A percentile compares a stretch with the other conserved stretches of the same genome.
Evolutionary conservation across 2,329 filamentous ascomycete genomes (phyloP).

Genomic region (Clonostachys solani): DNA sequence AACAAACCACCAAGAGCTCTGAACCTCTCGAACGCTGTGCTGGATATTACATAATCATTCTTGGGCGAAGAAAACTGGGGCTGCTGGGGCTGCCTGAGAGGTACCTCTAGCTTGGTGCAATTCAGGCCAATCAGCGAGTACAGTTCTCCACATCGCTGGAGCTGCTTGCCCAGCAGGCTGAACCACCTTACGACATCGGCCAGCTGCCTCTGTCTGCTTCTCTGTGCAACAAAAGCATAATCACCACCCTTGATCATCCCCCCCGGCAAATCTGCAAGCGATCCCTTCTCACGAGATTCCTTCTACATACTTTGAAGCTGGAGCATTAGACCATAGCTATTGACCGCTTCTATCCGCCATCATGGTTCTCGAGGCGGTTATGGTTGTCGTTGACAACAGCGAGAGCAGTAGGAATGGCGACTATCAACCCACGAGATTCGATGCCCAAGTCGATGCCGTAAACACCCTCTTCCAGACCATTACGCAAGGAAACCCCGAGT

Average conservation of each 20-base stretch:
- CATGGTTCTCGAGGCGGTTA: conserved; percentile 98
- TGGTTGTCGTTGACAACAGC: conserved; percentile 99
- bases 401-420: conserved; percentile 98
- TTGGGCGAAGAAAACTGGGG: too few relatives aligned
- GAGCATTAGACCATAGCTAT: neutral
- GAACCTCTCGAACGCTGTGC: neutral
- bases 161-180: conserved; percentile 31
- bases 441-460: conserved; percentile 92
- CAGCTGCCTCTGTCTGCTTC: neutral
- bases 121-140: neutral
- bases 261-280: neutral
- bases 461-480: conserved; percentile 95
- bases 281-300: neutral
- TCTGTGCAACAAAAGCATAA: neutral
- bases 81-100: neutral
- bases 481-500: conserved; percentile 92
- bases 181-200: conserved; percentile 36
- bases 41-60: too few relatives aligned
- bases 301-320: neutral
- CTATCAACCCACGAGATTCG: conserved; percentile 85
- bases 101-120: neutral
- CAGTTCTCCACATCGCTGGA: conserved; percentile 1
- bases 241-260: neutral
- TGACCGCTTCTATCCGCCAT: conserved; percentile 41
- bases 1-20: conserved; percentile 12